phyloP scores from a whole-genome alignment of 2,329 filamentous ascomycete species.

The Fusarium napiforme region DNA sequence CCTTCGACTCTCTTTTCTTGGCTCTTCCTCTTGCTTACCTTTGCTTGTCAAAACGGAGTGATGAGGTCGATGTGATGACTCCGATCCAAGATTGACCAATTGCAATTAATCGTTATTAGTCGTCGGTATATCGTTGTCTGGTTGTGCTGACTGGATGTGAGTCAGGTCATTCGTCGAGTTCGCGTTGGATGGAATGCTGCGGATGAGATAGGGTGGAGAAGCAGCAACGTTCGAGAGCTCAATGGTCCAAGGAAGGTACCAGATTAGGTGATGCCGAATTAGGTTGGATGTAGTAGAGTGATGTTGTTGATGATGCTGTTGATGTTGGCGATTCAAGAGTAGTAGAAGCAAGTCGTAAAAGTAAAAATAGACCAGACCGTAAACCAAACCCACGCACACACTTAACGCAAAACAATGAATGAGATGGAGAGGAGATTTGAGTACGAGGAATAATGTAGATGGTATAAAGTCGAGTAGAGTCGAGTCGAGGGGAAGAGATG shows the following conservation, averaged over 20 bases:
- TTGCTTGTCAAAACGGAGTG: neutral
- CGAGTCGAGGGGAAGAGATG: constrained; percentile 34
- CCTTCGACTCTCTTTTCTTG: neutral
- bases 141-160: constrained; percentile 16
- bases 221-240: constrained; percentile 13
- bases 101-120: neutral
- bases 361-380: constrained; percentile 11
- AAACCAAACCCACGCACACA: constrained; percentile 24
- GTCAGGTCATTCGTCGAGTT: constrained; percentile 27
- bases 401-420: constrained; percentile 11
- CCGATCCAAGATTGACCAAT: constrained; percentile 8
- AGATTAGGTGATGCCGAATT: constrained; percentile 16
- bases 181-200: constrained; percentile 29
- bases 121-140: constrained; percentile 29
- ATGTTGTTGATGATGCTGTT: neutral
- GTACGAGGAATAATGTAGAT: neutral
- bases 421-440: constrained; percentile 5
- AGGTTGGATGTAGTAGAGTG: constrained; percentile 4
- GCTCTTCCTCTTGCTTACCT: constrained; percentile 32
- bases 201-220: constrained; percentile 3
- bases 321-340: constrained; percentile 11
- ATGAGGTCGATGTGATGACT: neutral
- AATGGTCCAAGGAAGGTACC: constrained; percentile 7
- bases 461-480: constrained; percentile 17
- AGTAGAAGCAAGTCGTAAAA: constrained; percentile 9